Evolutionary conservation across 1,139 yeast species (phyloP), one percentile per base, ranked within the genome.

Genomic region (Hyphopichia pseudoburtonii): DNA sequence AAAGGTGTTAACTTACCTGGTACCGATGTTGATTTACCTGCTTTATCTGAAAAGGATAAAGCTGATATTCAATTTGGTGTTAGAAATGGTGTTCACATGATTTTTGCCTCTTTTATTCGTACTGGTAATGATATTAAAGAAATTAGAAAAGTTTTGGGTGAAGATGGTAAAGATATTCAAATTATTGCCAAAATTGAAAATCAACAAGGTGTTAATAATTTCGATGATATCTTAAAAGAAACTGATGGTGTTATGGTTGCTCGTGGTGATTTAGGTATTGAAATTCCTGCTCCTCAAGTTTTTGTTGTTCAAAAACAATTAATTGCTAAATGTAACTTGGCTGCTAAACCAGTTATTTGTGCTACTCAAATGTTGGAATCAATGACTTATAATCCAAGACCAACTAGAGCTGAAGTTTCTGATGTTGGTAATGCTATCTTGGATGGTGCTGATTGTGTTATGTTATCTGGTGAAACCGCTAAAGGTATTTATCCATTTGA

Each of bases 211-310:
- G 97, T 92, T 60, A 89, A 92, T 84, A 92, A 92, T 82, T 92
- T 92, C 66, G 98, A 92, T 68, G 97, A 88, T 48, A 92, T 92
- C 62, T 82, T 92, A 66, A 68, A 66, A 57, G 95, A 83, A 68
- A 92, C 98, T 47, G 98, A 94, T 65, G 99, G 97, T 78, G 97
- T 92, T 62, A 92, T 92, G 98, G 97, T 92, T 64, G 99, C 99
- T 58, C 84, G 99, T 74, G 99, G 98, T 78, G 98, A 94, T 67
- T 80, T 92, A 63, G 99, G 99, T 78, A 92, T 92, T 62, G 99
- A 92, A 78, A 92, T 92, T 60, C 98, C 98, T 52, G 97, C 98
- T 51, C 94, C 97, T 50, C 95, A 90, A 77, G 99, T 92, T 47
- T 89, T 92, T 65, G 92, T 94, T 60, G 97, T 90, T 55, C 99